These are phyloP conservation scores for Auricularia sp. DNA, from an alignment of 768 basidiomycete species.

Conservation along the genomic window DNA sequence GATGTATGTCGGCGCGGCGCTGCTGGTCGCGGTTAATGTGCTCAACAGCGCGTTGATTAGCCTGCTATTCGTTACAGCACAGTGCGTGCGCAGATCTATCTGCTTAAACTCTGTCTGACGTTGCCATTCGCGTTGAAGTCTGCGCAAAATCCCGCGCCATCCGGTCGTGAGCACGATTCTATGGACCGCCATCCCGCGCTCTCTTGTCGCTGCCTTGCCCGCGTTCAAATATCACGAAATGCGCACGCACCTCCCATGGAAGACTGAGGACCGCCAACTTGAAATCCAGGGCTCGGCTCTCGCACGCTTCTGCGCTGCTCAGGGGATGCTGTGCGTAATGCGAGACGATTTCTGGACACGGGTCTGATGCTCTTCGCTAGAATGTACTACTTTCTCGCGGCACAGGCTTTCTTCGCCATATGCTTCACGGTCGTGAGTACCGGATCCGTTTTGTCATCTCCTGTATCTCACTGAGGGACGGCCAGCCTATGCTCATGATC, in stretches of 20 bases:
- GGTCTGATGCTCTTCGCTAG: neutral
- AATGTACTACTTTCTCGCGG: slow-evolving; percentile 1
- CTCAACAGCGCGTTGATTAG: neutral
- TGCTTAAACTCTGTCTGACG: neutral
- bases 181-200: neutral
- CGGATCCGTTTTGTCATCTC: neutral
- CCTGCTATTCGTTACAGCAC: neutral
- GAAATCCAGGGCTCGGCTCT: neutral
- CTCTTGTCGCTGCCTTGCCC: neutral
- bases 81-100: neutral
- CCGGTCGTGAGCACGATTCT: neutral
- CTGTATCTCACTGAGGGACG: neutral
- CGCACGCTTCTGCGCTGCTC: neutral
- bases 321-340: neutral
- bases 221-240: neutral
- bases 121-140: neutral
- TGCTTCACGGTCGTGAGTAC: neutral
- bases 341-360: neutral
- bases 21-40: neutral
- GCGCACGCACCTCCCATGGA: neutral
- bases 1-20: neutral
- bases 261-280: neutral
- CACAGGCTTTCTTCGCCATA: neutral
- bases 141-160: neutral
- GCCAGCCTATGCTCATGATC: neutral